phyloP scores from a whole-genome alignment of 805 yeast genomes.

The Saccharomyces kudriavzevii region DNA sequence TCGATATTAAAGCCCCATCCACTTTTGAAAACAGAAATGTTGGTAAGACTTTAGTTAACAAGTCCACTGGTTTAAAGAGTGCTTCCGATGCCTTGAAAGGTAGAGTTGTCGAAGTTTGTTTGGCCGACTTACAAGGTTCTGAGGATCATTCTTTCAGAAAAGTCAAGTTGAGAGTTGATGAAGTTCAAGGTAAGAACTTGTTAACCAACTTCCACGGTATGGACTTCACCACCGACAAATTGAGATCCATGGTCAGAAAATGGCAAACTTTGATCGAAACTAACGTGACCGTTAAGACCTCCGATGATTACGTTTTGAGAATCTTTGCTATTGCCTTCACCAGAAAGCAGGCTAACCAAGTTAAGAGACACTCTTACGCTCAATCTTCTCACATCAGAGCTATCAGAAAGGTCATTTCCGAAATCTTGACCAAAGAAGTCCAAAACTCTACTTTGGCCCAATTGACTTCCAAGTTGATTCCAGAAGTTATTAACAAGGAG shows the following conservation, averaged over 20 bases:
- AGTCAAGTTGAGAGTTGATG: constrained; percentile 94
- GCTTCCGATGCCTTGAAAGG: constrained; percentile 98
- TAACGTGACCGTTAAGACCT: constrained; percentile 93
- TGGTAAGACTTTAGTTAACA: constrained; percentile 97
- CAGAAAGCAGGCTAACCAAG: constrained; percentile 92
- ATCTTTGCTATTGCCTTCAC: constrained; percentile 97
- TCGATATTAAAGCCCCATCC: constrained; percentile 95
- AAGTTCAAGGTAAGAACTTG: constrained; percentile 96
- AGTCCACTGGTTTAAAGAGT: constrained; percentile 93
- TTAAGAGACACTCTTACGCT: constrained; percentile 96
- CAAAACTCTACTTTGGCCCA: constrained; percentile 91
- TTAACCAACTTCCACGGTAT: constrained; percentile 98
- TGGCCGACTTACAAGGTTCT: constrained; percentile 96
- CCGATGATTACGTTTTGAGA: constrained; percentile 95
- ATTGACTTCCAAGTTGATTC: constrained; percentile 92
- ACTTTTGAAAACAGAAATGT: constrained; percentile 97
- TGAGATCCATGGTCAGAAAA: constrained; percentile 94
- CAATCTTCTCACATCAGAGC: constrained; percentile 95
- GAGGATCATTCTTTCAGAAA: constrained; percentile 98
- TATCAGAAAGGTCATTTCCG: constrained; percentile 93
- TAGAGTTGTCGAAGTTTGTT: constrained; percentile 88
- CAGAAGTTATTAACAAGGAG: constrained; percentile 97
- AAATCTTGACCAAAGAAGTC: constrained; percentile 94
- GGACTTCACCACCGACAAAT: constrained; percentile 95
- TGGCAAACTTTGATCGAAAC: constrained; percentile 99